These are phyloP conservation scores for Saccharomycopsis phalli DNA, from an alignment of 1,139 yeast species.

Conservation along the genomic window DNA sequence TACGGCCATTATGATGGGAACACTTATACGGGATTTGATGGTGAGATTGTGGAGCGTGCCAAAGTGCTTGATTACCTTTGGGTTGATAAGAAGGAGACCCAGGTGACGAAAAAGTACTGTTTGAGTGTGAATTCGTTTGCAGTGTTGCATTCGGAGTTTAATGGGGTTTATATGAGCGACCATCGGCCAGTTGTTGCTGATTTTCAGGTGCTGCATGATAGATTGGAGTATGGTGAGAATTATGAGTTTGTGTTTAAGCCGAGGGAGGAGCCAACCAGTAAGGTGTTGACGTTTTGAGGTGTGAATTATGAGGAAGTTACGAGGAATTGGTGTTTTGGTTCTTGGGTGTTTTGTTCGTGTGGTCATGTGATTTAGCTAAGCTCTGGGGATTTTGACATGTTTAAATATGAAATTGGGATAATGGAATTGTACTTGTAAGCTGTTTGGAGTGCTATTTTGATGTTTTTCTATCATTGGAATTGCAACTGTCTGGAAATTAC, in stretches of 20 bases:
- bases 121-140: conserved; percentile 32
- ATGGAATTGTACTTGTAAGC: too few relatives aligned
- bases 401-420: too few relatives aligned
- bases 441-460: too few relatives aligned
- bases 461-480: too few relatives aligned
- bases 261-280: conserved; percentile 6
- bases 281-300: conserved; percentile 5
- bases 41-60: conserved; percentile 24
- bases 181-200: conserved; percentile 50
- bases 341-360: too few relatives aligned
- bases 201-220: conserved; percentile 3
- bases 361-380: too few relatives aligned
- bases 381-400: too few relatives aligned
- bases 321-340: neutral
- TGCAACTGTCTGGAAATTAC: too few relatives aligned
- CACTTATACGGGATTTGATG: conserved; percentile 45
- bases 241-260: conserved; percentile 15
- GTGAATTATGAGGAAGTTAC: too few relatives aligned
- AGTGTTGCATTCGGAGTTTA: conserved; percentile 38
- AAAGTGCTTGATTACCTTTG: conserved; percentile 45
- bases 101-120: conserved; percentile 17
- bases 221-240: neutral
- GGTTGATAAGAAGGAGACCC: conserved; percentile 29
- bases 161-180: conserved; percentile 40
- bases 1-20: conserved; percentile 35